These are phyloP conservation scores for Ustilago cynodontis DNA, from an alignment of 1,284 basidiomycete genomes.

Conservation along the genomic window DNA sequence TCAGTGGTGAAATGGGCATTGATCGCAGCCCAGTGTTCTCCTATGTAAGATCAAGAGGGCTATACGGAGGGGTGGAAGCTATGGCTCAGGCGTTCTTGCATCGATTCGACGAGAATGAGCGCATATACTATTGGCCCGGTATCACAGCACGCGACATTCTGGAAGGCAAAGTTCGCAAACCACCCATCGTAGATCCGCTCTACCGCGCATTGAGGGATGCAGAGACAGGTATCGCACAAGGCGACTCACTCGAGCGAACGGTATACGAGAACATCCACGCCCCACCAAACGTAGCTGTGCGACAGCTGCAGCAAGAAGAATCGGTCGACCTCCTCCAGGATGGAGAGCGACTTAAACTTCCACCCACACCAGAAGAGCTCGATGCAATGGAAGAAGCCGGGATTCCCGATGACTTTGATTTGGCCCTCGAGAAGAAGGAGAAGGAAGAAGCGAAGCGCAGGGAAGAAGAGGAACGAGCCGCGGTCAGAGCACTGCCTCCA, in stretches of 20 bases:
- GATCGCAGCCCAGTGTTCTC: conserved; percentile 67
- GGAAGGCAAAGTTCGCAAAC: conserved; percentile 68
- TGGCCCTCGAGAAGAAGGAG: conserved; percentile 48
- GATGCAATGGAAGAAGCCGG: conserved; percentile 65
- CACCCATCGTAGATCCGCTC: conserved; percentile 71
- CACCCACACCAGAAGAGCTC: conserved; percentile 66
- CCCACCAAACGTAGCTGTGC: conserved; percentile 33
- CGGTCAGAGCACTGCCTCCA: conserved; percentile 51
- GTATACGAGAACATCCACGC: conserved; percentile 53
- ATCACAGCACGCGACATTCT: conserved; percentile 63
- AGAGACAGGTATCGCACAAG: conserved; percentile 73
- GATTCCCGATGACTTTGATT: conserved; percentile 66
- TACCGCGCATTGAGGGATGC: conserved; percentile 72
- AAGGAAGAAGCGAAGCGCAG: conserved; percentile 22
- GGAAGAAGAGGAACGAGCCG: conserved; percentile 39
- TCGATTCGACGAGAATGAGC: conserved; percentile 67
- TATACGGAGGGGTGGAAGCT: conserved; percentile 69
- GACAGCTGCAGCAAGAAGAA: conserved; percentile 33
- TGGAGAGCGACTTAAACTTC: conserved; percentile 62
- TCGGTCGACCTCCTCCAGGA: conserved; percentile 56
- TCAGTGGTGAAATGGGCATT: conserved; percentile 71
- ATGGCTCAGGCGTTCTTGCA: conserved; percentile 63
- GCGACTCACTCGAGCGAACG: conserved; percentile 63
- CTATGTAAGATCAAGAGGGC: conserved; percentile 67
- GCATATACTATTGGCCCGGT: conserved; percentile 68